A percentile compares a stretch with the other conserved stretches of the same genome.
Evolutionary conservation across 2,329 filamentous ascomycete species (phyloP).

Genomic region (Biscogniauxia mediterranea): DNA sequence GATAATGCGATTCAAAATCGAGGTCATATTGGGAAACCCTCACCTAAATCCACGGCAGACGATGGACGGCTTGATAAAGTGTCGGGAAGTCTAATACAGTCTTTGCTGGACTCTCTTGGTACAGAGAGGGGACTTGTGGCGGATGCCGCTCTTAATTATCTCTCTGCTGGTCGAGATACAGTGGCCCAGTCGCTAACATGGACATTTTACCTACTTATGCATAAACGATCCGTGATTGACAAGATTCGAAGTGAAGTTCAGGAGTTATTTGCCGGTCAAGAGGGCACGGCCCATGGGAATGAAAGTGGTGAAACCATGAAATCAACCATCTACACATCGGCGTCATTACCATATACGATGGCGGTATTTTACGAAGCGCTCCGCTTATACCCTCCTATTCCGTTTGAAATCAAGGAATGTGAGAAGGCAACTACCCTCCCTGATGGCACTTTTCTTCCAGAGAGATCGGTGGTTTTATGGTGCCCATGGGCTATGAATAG

Average conservation of each 20-base stretch:
- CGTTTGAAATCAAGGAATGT: conserved; percentile 64
- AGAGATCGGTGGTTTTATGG: conserved; percentile 57
- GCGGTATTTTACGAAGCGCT: conserved; percentile 63
- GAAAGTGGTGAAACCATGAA: conserved; percentile 14
- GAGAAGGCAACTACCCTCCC: conserved; percentile 52
- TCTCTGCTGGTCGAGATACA: conserved; percentile 63
- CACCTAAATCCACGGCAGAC: conserved; percentile 3
- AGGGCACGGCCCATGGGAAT: conserved; percentile 5
- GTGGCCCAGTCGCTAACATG: conserved; percentile 65
- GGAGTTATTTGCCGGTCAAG: conserved; percentile 17
- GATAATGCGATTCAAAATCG: conserved; percentile 48
- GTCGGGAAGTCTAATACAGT: conserved; percentile 59
- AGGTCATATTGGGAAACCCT: conserved; percentile 21
- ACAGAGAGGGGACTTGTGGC: conserved; percentile 54
- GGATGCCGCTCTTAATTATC: conserved; percentile 64
- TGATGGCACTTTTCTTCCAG: conserved; percentile 58
- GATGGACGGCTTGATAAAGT: conserved; percentile 38
- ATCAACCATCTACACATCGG: conserved; percentile 40
- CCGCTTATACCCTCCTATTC: conserved; percentile 62
- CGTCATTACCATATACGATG: conserved; percentile 53
- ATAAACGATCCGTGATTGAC: conserved; percentile 40
- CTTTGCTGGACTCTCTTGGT: conserved; percentile 55
- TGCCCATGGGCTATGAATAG: conserved; percentile 64
- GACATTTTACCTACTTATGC: conserved; percentile 60
- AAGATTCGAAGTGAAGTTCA: conserved; percentile 45